A percentile compares a stretch with the other conserved stretches of the same genome.
These are phyloP conservation scores for Amylocystis lapponica DNA, from an alignment of 768 basidiomycete genomes.

Conservation along the genomic window DNA sequence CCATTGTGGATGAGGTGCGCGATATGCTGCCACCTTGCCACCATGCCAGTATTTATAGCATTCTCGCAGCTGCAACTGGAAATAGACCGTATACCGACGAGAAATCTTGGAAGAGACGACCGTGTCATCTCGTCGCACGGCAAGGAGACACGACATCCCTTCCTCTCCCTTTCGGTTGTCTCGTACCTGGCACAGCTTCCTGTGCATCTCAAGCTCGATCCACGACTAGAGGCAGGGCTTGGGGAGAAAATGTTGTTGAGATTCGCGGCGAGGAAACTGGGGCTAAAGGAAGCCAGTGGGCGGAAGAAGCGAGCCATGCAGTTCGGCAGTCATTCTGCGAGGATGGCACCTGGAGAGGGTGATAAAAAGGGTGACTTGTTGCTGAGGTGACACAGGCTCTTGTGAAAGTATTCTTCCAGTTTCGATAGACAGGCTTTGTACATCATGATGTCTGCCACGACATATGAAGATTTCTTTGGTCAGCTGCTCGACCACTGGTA, in stretches of 20 bases:
- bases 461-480: too few species aligned
- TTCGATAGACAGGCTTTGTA: background rate
- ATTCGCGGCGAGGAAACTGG: slow-evolving; percentile 63
- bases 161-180: slow-evolving; percentile 76
- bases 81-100: slow-evolving; percentile 76
- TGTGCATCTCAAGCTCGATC: slow-evolving; percentile 79
- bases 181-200: slow-evolving; percentile 73
- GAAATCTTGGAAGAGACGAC: slow-evolving; percentile 94
- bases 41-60: slow-evolving; percentile 2
- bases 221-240: slow-evolving; percentile 60
- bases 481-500: too few species aligned
- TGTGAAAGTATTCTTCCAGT: background rate
- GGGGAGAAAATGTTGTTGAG: slow-evolving; percentile 90
- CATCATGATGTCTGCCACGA: too few species aligned
- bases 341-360: slow-evolving; percentile 63
- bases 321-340: slow-evolving; percentile 85
- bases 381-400: slow-evolving; percentile 1
- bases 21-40: background rate
- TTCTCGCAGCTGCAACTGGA: slow-evolving; percentile 75
- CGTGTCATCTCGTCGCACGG: slow-evolving; percentile 88
- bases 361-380: slow-evolving; percentile 45
- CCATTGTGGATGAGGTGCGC: slow-evolving; percentile 73
- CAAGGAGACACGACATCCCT: slow-evolving; percentile 90
- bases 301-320: slow-evolving; percentile 96
- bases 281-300: slow-evolving; percentile 64